Percentiles rank a stretch among this genome's conserved stretches.
Conservation (phyloP, 495 filamentous ascomycete genomes). For the Pyronema omphalodes region DNA sequence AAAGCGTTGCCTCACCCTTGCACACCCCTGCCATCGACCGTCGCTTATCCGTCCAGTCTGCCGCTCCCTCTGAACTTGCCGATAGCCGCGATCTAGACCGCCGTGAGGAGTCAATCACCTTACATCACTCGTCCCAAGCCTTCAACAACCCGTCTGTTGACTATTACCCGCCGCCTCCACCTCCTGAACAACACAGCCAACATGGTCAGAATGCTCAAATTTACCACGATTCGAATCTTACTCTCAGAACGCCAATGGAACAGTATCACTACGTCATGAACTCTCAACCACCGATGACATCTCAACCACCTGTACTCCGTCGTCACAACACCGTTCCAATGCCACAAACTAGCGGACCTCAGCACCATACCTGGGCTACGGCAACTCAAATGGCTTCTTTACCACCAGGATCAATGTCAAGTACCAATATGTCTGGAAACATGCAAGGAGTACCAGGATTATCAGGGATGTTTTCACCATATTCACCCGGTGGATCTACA, state of each 20-base stretch:
- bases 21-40: neutral
- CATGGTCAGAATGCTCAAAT: neutral
- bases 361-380: neutral
- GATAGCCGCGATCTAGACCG: neutral
- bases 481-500: neutral
- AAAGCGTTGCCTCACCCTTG: conserved; percentile 3
- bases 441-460: too few species aligned
- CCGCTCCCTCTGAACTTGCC: neutral
- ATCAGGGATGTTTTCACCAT: neutral
- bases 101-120: neutral
- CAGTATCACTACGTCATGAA: neutral
- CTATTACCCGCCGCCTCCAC: neutral
- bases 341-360: neutral
- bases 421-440: too few species aligned
- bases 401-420: neutral
- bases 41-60: neutral
- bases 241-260: neutral
- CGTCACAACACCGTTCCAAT: neutral
- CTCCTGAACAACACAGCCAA: neutral
- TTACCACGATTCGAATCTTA: neutral
- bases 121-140: neutral
- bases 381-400: neutral
- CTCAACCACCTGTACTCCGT: neutral
- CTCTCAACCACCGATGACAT: neutral
- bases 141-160: neutral